Base-by-base conservation (phyloP, 257 asterid genomes). In the Buddleja alternifolia region DNA sequence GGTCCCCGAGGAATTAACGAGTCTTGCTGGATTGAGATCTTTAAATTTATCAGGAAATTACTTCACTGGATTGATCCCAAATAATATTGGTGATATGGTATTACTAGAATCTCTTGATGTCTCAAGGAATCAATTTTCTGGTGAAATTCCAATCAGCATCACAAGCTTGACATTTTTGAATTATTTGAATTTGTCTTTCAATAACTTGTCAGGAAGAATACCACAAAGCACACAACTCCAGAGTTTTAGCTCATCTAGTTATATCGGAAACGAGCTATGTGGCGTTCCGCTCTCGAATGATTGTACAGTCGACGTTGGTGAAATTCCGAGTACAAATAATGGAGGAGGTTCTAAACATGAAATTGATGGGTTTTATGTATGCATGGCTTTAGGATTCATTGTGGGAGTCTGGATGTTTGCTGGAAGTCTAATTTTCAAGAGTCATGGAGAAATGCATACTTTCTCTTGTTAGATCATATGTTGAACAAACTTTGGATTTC, bases 41-140 rank as follows among this genome's bases (percentile, higher is more conserved):
- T 64, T 73, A 8, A 78, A 65, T 20, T 44, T 70, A 15, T 76
- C 73, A 10, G 57, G 32, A 4, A 70, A 70, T 52, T 50, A 64
- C 4, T 41, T 76, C 17, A 51, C 55, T 4, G 62, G 72, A 20
- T 15, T 12, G 51, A 61, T 69, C 50, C 80, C 71, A n/a, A 25
- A 1, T 7, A n/a, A 46, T 11, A 37, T 60, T 19, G 66, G 66
- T 6, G 52, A 40, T 0, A 60, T 60, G 66, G 47, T 17, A 20
- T 51, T 37, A 20, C 8, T 63, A 56, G 56, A 63, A 42, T 63
- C 56, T 12, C 69, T 63, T 23, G 69, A 64, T 57, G 48, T 70
- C 7, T 76, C 73, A 32, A 60, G 44, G 8, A 71, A 70, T 52
- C 59, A 41, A 0, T 41, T 71, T 39, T 40, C 53, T n/a, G 67